Evolutionary conservation across 2,329 filamentous ascomycete species (phyloP).

Genomic region (Neonectria magnoliae): DNA sequence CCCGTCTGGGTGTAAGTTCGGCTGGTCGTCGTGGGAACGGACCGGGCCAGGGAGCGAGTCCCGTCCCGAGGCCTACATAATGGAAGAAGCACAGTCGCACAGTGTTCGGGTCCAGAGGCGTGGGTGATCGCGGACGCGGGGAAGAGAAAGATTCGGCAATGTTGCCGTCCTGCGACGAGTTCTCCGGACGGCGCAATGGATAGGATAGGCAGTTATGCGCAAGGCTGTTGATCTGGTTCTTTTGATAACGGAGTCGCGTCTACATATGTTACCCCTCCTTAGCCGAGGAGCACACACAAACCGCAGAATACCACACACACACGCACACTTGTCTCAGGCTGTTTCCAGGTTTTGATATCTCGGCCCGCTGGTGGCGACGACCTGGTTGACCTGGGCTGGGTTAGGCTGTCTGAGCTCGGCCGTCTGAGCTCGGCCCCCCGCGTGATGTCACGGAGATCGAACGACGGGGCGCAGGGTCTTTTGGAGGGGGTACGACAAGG

Average conservation of each 20-base stretch:
- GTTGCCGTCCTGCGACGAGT: not conserved
- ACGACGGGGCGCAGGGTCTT: conserved; percentile 30
- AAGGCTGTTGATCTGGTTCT: not conserved
- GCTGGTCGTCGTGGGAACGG: conserved; percentile 17
- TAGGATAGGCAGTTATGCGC: not conserved
- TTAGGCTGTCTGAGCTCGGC: conserved; percentile 7
- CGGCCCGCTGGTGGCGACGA: conserved; percentile 20
- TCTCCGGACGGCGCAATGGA: conserved; percentile 7
- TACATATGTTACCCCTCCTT: conserved; percentile 22
- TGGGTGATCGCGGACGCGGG: conserved; percentile 11
- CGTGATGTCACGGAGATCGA: conserved; percentile 40
- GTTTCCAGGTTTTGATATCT: conserved; percentile 24
- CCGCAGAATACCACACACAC: conserved; percentile 10
- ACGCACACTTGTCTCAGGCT: conserved; percentile 31
- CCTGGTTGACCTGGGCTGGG: conserved; percentile 13
- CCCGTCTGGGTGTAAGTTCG: conserved; percentile 1
- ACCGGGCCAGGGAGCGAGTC: not conserved
- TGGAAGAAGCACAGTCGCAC: not conserved
- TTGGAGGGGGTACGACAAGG: conserved; percentile 13
- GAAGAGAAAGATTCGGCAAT: conserved; percentile 16
- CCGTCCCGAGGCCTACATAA: not conserved
- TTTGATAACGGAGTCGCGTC: not conserved
- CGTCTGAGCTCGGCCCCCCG: conserved; percentile 16
- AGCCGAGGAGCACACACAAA: conserved; percentile 14
- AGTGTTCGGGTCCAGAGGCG: not conserved